A percentile compares a stretch with the other conserved stretches of the same genome.
phyloP scores from a whole-genome alignment of 208 protist species.

The Acanthamoeba lenticulata region DNA sequence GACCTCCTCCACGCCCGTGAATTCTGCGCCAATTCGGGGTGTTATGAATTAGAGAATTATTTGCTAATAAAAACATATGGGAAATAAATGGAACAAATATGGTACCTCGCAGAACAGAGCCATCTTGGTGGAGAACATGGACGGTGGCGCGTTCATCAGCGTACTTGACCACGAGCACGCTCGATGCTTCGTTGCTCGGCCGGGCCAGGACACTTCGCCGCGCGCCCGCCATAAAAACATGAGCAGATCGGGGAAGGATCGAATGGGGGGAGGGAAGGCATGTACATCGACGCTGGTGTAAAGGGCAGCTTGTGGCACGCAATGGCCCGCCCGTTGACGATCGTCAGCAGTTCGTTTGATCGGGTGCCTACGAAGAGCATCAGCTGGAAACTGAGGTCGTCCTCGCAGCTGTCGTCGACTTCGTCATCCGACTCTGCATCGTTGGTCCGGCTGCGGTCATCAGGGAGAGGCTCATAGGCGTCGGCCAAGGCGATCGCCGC shows the following conservation, averaged over 20 bases:
- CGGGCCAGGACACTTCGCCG: not conserved
- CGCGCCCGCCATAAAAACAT: not conserved
- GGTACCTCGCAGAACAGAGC: not conserved
- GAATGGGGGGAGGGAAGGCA: not conserved
- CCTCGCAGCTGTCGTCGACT: not conserved
- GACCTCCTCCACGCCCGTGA: not conserved
- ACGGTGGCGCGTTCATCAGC: not conserved
- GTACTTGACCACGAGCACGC: not conserved
- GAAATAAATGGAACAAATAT: too few relatives aligned
- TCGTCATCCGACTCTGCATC: not conserved
- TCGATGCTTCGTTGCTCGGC: not conserved
- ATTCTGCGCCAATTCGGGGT: not conserved
- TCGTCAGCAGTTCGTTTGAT: not conserved
- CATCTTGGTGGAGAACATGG: not conserved
- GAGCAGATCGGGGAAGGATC: not conserved
- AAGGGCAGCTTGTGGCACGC: not conserved
- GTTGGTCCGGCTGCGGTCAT: not conserved
- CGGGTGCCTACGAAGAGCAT: not conserved
- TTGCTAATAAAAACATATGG: not conserved
- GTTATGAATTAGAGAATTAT: not conserved
- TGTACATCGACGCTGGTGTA: not conserved
- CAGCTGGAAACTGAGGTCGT: not conserved
- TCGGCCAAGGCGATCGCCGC: not conserved
- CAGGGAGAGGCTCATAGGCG: not conserved
- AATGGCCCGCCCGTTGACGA: not conserved